Percentiles rank a stretch among this genome's conserved stretches.
These are phyloP conservation scores for Hymenoscyphus scutula DNA, from an alignment of 2,329 filamentous ascomycete genomes.

Conservation along the genomic window DNA sequence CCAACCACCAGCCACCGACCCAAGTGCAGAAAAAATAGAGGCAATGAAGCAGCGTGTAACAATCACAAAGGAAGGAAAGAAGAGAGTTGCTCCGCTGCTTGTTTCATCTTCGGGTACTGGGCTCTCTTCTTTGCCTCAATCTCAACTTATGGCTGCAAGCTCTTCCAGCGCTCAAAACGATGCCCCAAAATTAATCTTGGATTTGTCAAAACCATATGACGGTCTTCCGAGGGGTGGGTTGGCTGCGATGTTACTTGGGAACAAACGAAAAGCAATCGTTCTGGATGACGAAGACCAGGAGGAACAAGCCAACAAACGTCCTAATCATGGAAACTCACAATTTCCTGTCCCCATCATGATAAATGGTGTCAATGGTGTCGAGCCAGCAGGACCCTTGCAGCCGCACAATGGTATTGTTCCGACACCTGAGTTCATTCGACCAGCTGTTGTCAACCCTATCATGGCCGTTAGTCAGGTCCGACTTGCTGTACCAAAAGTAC, in stretches of 20 bases:
- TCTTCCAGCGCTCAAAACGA: constrained; percentile 62
- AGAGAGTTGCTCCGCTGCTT: constrained; percentile 86
- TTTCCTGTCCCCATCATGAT: constrained; percentile 73
- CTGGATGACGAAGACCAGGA: constrained; percentile 73
- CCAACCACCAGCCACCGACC: constrained; percentile 41
- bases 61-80: constrained; percentile 94
- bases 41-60: constrained; percentile 87
- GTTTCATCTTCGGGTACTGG: constrained; percentile 87
- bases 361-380: constrained; percentile 74
- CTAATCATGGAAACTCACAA: constrained; percentile 56
- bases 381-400: constrained; percentile 67
- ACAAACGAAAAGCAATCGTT: constrained; percentile 79
- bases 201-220: constrained; percentile 91
- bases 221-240: constrained; percentile 88
- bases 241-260: constrained; percentile 81
- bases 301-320: constrained; percentile 55
- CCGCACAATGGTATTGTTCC: constrained; percentile 59
- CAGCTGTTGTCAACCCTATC: constrained; percentile 80
- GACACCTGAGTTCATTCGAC: constrained; percentile 81
- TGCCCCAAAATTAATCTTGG: constrained; percentile 76
- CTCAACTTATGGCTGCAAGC: constrained; percentile 78
- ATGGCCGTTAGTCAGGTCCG: constrained; percentile 80
- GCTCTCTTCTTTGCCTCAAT: constrained; percentile 83
- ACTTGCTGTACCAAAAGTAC: constrained; percentile 82
- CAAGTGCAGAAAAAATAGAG: constrained; percentile 58